Percentiles rank a stretch among this genome's conserved stretches.
Evolutionary conservation across 2,329 filamentous ascomycete genomes (phyloP).

Genomic region (Aureobasidium sp.): DNA sequence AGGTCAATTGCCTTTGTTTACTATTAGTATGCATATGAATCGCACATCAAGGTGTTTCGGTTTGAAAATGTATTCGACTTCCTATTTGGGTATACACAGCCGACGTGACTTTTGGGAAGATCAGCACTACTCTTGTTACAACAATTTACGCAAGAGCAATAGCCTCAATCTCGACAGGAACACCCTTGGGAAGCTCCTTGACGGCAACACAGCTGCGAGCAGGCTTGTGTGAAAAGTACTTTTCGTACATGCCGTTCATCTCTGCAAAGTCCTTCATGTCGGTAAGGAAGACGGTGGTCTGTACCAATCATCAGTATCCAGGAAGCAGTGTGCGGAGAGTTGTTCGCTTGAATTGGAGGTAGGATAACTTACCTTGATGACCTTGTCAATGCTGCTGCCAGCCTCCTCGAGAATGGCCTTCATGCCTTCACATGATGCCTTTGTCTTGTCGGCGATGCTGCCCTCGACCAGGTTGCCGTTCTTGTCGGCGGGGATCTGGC

Average conservation of each 20-base stretch:
- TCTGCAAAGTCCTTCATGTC: conserved; percentile 84
- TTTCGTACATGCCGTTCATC: conserved; percentile 81
- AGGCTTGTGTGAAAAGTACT: conserved; percentile 68
- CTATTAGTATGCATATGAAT: background rate
- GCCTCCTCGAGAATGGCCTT: conserved; percentile 76
- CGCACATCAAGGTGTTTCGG: no score
- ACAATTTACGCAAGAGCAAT: conserved; percentile 51
- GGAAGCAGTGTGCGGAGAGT: no score
- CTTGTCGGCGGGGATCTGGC: conserved; percentile 67
- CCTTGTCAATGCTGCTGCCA: conserved; percentile 67
- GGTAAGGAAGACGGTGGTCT: conserved; percentile 67
- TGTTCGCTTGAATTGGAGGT: background rate
- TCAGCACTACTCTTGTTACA: background rate
- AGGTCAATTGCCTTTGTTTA: background rate
- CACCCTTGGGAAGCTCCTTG: conserved; percentile 78
- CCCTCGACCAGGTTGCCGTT: conserved; percentile 55
- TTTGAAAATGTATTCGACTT: conserved; percentile 4
- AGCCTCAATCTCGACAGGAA: conserved; percentile 84
- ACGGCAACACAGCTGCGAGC: conserved; percentile 86
- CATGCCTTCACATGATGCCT: conserved; percentile 70
- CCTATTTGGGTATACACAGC: conserved; percentile 6
- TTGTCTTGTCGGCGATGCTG: conserved; percentile 61
- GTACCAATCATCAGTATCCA: background rate
- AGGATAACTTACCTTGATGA: conserved; percentile 65
- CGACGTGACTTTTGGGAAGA: background rate